Evolutionary conservation across 2,329 filamentous ascomycete species (phyloP).

Genomic region (Trichoderma atroviride): DNA sequence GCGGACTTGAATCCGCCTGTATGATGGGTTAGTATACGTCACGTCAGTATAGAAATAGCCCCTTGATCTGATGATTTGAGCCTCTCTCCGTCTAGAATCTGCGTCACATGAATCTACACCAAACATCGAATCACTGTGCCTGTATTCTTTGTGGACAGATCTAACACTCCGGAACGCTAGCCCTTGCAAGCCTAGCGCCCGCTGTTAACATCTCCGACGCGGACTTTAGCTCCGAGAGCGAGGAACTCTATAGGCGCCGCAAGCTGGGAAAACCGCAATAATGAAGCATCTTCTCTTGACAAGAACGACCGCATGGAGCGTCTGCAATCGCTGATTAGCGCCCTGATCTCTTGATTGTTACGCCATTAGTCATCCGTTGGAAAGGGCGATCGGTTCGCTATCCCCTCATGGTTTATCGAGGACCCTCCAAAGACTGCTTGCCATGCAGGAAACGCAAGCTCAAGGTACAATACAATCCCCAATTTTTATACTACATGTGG

Average conservation of each 20-base stretch:
- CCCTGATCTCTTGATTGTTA: background rate
- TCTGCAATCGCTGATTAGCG: background rate
- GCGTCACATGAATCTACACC: too few relatives aligned
- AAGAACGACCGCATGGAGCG: background rate
- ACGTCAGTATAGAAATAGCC: background rate
- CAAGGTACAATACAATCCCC: constrained; percentile 29
- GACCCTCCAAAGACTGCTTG: constrained; percentile 33
- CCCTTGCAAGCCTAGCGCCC: background rate
- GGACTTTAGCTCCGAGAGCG: constrained; percentile 7
- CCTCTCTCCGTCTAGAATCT: background rate
- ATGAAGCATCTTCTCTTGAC: constrained; percentile 11
- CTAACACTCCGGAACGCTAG: constrained; percentile 22
- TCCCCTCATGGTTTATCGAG: constrained; percentile 32
- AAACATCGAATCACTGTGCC: background rate
- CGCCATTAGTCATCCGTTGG: background rate
- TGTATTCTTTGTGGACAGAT: background rate
- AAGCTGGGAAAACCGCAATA: background rate
- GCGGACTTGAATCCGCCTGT: background rate
- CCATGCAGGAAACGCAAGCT: constrained; percentile 34
- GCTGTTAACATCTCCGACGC: background rate
- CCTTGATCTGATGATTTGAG: background rate
- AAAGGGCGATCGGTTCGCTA: background rate
- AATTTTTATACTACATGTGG: background rate
- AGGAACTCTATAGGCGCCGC: background rate
- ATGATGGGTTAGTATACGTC: background rate